Conservation (phyloP, 768 basidiomycete genomes). For the Hortiboletus campestris region DNA sequence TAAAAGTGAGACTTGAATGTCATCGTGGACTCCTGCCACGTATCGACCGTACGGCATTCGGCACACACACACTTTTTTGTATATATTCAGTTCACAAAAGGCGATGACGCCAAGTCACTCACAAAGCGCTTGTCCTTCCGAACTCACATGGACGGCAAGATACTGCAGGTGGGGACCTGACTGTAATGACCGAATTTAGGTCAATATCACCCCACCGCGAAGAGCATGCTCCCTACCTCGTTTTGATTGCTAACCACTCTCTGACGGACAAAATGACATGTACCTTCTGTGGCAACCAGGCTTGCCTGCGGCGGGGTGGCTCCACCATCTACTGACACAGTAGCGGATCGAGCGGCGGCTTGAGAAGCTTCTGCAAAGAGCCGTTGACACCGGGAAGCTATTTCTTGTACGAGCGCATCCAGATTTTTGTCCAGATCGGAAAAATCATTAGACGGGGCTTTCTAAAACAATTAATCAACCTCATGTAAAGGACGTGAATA, state of each 20-base stretch:
- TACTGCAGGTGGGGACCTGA: conserved; percentile 49
- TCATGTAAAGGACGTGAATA: conserved; percentile 23
- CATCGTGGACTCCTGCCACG: conserved; percentile 36
- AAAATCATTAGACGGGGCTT: conserved; percentile 47
- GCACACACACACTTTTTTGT: conserved; percentile 53
- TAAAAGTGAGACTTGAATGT: conserved; percentile 48
- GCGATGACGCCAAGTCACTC: conserved; percentile 34
- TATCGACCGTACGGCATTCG: conserved; percentile 50
- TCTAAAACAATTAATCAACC: conserved; percentile 40
- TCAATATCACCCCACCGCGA: conserved; percentile 24
- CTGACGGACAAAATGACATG: conserved; percentile 48
- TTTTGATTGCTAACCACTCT: conserved; percentile 45
- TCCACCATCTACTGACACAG: conserved; percentile 34
- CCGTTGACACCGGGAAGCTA: conserved; percentile 57
- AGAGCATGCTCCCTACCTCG: conserved; percentile 45
- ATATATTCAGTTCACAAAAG: conserved; percentile 32
- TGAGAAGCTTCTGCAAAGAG: conserved; percentile 62
- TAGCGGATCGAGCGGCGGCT: conserved; percentile 62
- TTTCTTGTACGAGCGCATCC: conserved; percentile 59
- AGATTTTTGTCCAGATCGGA: conserved; percentile 66
- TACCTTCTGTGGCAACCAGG: conserved; percentile 28
- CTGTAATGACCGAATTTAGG: conserved; percentile 35
- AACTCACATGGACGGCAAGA: conserved; percentile 47
- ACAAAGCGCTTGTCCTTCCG: conserved; percentile 44
- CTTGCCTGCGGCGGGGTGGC: conserved; percentile 32